phyloP scores from a whole-genome alignment of 2,329 filamentous ascomycete species.

The Talaromyces sp. region DNA sequence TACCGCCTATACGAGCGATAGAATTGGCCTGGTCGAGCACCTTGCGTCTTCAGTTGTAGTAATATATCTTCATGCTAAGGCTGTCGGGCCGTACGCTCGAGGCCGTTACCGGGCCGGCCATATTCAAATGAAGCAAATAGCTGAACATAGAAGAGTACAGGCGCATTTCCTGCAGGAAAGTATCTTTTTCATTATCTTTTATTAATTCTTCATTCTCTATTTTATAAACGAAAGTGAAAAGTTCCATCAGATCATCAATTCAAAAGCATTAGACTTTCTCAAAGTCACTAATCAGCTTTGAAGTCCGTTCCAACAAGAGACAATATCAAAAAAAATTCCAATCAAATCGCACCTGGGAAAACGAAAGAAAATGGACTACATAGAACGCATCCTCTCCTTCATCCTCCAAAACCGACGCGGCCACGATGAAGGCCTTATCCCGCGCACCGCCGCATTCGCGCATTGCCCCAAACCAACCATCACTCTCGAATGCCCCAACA shows the following conservation, averaged over 20 bases:
- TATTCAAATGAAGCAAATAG: not conserved
- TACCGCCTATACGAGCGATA: not conserved
- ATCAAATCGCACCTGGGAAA: too few relatives aligned
- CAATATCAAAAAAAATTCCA: not conserved
- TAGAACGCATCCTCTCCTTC: slow-evolving; percentile 6
- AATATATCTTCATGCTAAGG: not conserved
- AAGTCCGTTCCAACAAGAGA: not conserved
- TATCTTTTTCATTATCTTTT: not conserved
- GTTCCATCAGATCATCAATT: not conserved
- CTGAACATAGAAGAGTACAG: not conserved
- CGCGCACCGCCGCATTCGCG: slow-evolving; percentile 6
- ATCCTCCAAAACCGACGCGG: not conserved
- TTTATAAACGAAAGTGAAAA: not conserved
- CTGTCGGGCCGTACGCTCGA: not conserved
- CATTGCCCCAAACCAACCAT: slow-evolving; percentile 8
- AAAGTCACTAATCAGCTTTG: too few relatives aligned
- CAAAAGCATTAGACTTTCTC: not conserved
- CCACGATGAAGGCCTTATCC: slow-evolving; percentile 11
- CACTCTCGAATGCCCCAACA: slow-evolving; percentile 11
- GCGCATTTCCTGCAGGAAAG: not conserved
- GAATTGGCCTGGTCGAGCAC: too few relatives aligned
- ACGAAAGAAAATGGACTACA: slow-evolving; percentile 1
- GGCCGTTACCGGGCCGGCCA: not conserved
- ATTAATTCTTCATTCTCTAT: not conserved
- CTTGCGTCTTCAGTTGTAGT: not conserved